Evolutionary conservation across 1,139 yeast genomes (phyloP), one percentile per base, ranked within the genome.

Genomic region (Sugiyamaella xylanicola): DNA sequence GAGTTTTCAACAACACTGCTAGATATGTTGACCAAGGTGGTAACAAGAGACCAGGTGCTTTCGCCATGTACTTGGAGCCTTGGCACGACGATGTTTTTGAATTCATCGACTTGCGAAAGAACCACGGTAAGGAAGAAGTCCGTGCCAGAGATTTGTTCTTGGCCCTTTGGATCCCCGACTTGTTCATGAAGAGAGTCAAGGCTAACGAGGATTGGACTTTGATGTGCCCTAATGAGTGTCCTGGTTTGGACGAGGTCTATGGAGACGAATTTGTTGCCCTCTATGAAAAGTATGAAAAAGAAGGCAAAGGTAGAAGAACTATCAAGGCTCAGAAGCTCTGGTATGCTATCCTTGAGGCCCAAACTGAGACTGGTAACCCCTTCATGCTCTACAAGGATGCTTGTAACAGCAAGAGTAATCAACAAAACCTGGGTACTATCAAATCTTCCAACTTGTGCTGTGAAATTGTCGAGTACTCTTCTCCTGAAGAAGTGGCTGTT

Each of bases 11-110:
- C 78, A 88, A 88, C 74, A 88, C 96, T 56, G 96, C 96, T 32
- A 82, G 96, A 69, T 89, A 89, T 66, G 96, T 89, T 51, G 96
- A 89, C 67, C 96, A 89, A 76, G 96, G 96, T 70, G 96, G 96
- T 65, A 89, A 89, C 77, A 90, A 90, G 73, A 83, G 96, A 69
- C 96, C 96, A 1, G 96, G 96, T 68, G 96, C 96, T 13, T 87
- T 89, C 72, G 96, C 96, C 43, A 75, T 89, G 56, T 89, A 89
- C 72, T 77, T 89, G 57, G 96, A 89, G 74, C 96, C 96, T 63
- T 89, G 96, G 96, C 96, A 89, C 68, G 82, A 89, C 21, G 96
- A 89, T 69, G 81, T 89, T 56, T 85, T 87, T 69, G 96, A 88
- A 58, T 86, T 89, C 68, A 76, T 89, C 55, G 95, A 89, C 63